These are phyloP conservation scores for Pueraria montana DNA, from an alignment of 306 rosid genomes.

Conservation along the genomic window DNA sequence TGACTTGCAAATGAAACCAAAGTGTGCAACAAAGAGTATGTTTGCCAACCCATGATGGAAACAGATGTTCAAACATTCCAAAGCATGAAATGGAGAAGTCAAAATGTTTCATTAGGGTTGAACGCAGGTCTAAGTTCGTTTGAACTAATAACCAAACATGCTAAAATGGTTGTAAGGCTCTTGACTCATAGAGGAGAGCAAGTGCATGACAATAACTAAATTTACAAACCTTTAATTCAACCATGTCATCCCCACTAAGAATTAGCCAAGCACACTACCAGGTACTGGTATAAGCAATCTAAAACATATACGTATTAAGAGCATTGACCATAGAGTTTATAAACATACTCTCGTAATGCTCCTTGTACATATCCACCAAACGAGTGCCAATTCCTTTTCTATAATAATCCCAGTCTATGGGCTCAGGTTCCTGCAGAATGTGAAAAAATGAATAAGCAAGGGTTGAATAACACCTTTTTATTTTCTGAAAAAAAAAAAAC, in stretches of 20 bases:
- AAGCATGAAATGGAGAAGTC: background rate
- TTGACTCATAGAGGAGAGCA: slow-evolving; percentile 15
- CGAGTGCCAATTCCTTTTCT: slow-evolving; percentile 96
- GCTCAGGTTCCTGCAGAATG: slow-evolving; percentile 91
- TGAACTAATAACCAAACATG: background rate
- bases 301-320: slow-evolving; percentile 1
- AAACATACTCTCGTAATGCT: slow-evolving; percentile 91
- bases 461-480: background rate
- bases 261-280: background rate
- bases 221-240: background rate
- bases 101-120: background rate
- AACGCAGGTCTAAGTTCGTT: too few species aligned
- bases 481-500: background rate
- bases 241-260: slow-evolving; percentile 11
- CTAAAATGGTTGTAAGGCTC: background rate
- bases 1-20: slow-evolving; percentile 15
- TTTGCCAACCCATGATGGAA: background rate
- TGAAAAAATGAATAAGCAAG: slow-evolving; percentile 34
- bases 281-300: background rate
- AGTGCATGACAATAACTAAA: background rate
- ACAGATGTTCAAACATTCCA: background rate
- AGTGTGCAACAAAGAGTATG: background rate
- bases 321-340: slow-evolving; percentile 25
- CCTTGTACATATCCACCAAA: slow-evolving; percentile 98
- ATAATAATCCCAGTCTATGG: slow-evolving; percentile 94